These are phyloP conservation scores for Fragilariopsis cylindrus DNA, from an alignment of 108 stramenopile species.

Conservation along the genomic window DNA sequence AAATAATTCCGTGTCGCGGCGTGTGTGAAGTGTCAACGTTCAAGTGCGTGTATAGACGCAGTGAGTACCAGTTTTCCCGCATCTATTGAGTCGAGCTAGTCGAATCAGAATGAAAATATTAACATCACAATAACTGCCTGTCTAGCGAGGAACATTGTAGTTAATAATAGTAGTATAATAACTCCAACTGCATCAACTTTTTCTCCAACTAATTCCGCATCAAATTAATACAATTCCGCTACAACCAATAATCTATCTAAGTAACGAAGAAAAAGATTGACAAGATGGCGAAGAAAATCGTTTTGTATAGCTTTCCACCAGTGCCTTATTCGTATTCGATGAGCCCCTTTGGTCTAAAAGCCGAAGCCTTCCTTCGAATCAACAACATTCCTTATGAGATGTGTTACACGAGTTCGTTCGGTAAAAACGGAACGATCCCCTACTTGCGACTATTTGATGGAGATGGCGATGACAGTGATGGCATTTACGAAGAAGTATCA, in stretches of 20 bases:
- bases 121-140: too few relatives aligned
- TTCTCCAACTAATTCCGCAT: too few relatives aligned
- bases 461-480: background rate
- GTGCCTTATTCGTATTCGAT: slow-evolving; percentile 17
- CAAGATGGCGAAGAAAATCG: background rate
- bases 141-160: too few relatives aligned
- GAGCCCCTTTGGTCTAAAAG: slow-evolving; percentile 24
- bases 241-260: background rate
- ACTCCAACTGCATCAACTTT: too few relatives aligned
- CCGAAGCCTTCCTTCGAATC: slow-evolving; percentile 22
- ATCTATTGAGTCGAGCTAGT: too few relatives aligned
- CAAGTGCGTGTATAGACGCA: too few relatives aligned
- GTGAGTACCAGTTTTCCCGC: too few relatives aligned
- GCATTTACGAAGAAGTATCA: slow-evolving; percentile 1
- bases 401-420: slow-evolving; percentile 16
- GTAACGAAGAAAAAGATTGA: background rate
- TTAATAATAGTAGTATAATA: too few relatives aligned
- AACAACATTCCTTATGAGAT: slow-evolving; percentile 24
- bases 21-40: too few relatives aligned
- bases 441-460: background rate
- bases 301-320: slow-evolving; percentile 23
- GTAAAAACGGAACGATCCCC: slow-evolving; percentile 22
- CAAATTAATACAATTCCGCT: too few relatives aligned
- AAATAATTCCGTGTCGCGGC: too few relatives aligned
- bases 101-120: too few relatives aligned